Conservation (phyloP, 768 basidiomycete species). For the Lactifluus piperatus region DNA sequence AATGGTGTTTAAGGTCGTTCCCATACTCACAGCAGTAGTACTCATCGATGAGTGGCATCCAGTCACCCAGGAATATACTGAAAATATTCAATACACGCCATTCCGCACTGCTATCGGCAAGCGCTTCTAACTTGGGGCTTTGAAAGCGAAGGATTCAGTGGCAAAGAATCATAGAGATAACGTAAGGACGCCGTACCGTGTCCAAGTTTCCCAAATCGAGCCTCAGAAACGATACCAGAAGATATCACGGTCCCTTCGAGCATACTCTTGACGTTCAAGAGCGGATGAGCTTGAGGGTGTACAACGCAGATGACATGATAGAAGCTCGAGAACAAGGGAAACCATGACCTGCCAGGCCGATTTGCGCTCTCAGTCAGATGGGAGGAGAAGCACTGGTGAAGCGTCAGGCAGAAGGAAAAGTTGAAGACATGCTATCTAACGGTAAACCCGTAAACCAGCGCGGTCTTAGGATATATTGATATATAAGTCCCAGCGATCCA, state of each 20-base stretch:
- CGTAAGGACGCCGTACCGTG: slow-evolving; percentile 38
- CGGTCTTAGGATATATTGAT: slow-evolving; percentile 66
- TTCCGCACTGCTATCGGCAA: too few relatives aligned
- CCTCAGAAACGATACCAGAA: slow-evolving; percentile 82
- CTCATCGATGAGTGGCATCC: slow-evolving; percentile 83
- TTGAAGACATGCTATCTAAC: slow-evolving; percentile 28
- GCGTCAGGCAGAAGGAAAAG: too few relatives aligned
- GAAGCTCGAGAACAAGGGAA: slow-evolving; percentile 58
- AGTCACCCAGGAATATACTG: slow-evolving; percentile 65
- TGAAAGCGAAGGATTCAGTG: too few relatives aligned
- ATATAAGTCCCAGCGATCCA: slow-evolving; percentile 64
- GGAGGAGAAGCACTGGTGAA: slow-evolving; percentile 32
- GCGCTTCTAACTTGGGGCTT: too few relatives aligned
- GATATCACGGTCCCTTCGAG: too few relatives aligned
- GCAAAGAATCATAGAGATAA: neutral
- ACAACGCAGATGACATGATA: slow-evolving; percentile 71
- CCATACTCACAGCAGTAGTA: slow-evolving; percentile 78
- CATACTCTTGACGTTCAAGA: slow-evolving; percentile 72
- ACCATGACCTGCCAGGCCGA: slow-evolving; percentile 57
- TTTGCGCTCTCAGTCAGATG: slow-evolving; percentile 27
- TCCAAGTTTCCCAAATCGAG: slow-evolving; percentile 78
- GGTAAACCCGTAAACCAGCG: slow-evolving; percentile 79
- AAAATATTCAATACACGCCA: slow-evolving; percentile 60
- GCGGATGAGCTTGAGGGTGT: slow-evolving; percentile 49
- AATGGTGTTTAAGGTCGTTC: neutral